Percentiles rank a stretch among this genome's conserved stretches.
These are phyloP conservation scores for Solanum sitiens DNA, from an alignment of 257 asterid species.

Conservation along the genomic window DNA sequence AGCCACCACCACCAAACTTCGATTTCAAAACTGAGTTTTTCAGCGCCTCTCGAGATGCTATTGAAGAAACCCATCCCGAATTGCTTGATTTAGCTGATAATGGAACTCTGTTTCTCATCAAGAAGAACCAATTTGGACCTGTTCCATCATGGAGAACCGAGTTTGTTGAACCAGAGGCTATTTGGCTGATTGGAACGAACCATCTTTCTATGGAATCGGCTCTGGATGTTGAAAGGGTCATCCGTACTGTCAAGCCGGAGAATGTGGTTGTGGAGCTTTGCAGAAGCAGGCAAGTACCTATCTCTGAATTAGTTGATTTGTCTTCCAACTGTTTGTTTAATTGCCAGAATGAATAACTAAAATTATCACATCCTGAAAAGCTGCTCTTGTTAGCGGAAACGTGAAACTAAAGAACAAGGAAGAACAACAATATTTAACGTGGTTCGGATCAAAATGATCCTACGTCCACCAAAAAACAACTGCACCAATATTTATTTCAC, in stretches of 20 bases:
- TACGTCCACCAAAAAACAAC: too few species aligned
- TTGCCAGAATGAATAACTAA: background rate
- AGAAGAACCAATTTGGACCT: conserved; percentile 58
- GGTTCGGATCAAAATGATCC: too few species aligned
- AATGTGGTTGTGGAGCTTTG: conserved; percentile 93
- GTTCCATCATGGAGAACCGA: conserved; percentile 78
- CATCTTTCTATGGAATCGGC: conserved; percentile 61
- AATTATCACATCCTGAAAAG: background rate
- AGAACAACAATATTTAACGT: too few species aligned
- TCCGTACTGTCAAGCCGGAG: conserved; percentile 57
- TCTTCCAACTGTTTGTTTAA: background rate
- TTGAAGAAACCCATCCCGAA: conserved; percentile 53
- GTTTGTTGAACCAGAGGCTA: conserved; percentile 76
- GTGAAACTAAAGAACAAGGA: too few species aligned
- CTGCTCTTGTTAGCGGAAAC: too few species aligned
- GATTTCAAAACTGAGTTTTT: conserved; percentile 51
- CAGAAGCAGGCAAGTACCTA: conserved; percentile 74
- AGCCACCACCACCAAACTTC: conserved; percentile 64
- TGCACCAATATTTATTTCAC: too few species aligned
- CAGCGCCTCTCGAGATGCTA: conserved; percentile 29
- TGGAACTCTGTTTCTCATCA: conserved; percentile 57
- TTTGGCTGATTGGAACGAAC: conserved; percentile 72
- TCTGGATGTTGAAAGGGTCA: conserved; percentile 59
- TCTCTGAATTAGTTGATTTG: background rate
- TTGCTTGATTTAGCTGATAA: conserved; percentile 59